Evolutionary conservation across 1,284 basidiomycete genomes (phyloP).

Genomic region (Fistulina hepatica): DNA sequence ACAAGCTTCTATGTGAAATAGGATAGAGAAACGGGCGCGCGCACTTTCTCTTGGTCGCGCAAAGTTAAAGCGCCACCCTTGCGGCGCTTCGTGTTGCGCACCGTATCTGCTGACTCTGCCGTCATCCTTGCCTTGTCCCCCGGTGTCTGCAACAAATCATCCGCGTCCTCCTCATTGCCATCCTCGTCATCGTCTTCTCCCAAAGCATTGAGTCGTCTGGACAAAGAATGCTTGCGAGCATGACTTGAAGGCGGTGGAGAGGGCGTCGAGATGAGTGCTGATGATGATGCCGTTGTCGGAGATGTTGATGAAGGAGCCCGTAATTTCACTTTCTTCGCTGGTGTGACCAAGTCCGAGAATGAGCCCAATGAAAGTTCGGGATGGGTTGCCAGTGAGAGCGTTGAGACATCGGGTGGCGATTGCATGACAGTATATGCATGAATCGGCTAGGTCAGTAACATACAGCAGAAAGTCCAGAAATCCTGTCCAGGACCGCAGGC

Average conservation of each 20-base stretch:
- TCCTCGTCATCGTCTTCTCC: neutral
- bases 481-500: too few relatives aligned
- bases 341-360: neutral
- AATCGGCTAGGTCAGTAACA: too few relatives aligned
- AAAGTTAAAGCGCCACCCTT: slow-evolving; percentile 71
- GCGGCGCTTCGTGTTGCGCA: neutral
- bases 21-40: slow-evolving; percentile 15
- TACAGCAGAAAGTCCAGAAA: too few relatives aligned
- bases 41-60: slow-evolving; percentile 89
- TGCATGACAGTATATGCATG: too few relatives aligned
- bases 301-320: neutral
- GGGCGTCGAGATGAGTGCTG: neutral
- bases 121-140: neutral
- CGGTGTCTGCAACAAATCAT: neutral
- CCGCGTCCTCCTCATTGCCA: neutral
- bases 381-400: neutral
- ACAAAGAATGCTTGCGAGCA: neutral
- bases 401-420: neutral
- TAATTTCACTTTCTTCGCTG: neutral
- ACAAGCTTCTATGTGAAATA: too few relatives aligned
- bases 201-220: neutral
- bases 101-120: neutral
- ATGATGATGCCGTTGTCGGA: neutral
- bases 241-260: neutral
- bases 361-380: neutral